Percentiles rank a stretch among this genome's conserved stretches.
Conservation (phyloP, 805 yeast genomes). For the Yamadazyma nakazawae region DNA sequence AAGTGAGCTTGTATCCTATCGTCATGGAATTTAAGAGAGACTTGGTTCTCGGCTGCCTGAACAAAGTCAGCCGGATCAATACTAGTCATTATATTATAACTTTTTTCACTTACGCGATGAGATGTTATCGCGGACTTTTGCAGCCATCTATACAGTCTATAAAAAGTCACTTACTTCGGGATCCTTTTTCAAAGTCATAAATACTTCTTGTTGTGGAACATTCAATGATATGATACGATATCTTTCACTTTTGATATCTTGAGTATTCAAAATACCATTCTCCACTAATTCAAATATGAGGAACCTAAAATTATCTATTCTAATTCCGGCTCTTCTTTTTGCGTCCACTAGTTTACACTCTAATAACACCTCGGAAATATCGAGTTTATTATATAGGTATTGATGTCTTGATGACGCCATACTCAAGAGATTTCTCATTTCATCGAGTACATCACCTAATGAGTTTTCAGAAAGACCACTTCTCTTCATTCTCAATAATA, state of each 20-base stretch:
- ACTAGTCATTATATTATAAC: conserved; percentile 18
- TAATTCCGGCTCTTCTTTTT: conserved; percentile 26
- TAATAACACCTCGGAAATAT: conserved; percentile 8
- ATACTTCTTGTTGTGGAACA: conserved; percentile 68
- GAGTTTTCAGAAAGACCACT: conserved; percentile 68
- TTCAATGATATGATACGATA: conserved; percentile 60
- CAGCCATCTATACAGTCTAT: neutral
- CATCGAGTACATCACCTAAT: conserved; percentile 77
- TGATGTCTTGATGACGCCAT: conserved; percentile 31
- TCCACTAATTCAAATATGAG: conserved; percentile 71
- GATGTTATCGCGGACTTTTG: conserved; percentile 1
- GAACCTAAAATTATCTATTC: conserved; percentile 58
- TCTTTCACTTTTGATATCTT: conserved; percentile 66
- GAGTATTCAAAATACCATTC: conserved; percentile 71
- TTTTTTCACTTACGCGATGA: conserved; percentile 6
- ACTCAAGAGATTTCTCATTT: conserved; percentile 52
- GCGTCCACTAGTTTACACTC: conserved; percentile 3
- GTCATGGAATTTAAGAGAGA: conserved; percentile 44
- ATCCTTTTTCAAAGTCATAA: conserved; percentile 59
- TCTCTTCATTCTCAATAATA: conserved; percentile 61
- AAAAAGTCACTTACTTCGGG: conserved; percentile 13
- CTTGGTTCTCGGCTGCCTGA: conserved; percentile 45
- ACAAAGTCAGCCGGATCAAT: conserved; percentile 52
- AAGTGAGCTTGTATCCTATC: conserved; percentile 77
- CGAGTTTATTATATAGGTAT: conserved; percentile 10